These are phyloP conservation scores for Russula compacta DNA, from an alignment of 768 basidiomycete species.

Conservation along the genomic window DNA sequence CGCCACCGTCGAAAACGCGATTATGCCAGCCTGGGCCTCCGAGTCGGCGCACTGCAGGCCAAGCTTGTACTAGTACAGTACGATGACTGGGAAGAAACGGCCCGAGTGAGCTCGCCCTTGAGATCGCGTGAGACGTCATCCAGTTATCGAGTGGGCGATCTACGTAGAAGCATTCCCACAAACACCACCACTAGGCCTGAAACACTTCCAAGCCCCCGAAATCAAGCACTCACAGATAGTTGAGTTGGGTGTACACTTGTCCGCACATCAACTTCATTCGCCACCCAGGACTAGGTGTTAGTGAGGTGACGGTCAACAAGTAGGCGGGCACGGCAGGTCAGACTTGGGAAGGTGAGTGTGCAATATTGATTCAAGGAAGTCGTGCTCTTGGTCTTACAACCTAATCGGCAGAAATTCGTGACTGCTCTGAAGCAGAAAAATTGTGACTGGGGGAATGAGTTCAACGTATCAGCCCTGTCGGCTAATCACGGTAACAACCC, in stretches of 20 bases:
- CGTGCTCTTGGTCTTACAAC: background rate
- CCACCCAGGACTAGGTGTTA: background rate
- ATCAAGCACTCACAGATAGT: too few relatives aligned
- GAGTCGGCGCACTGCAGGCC: background rate
- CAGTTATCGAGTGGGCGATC: too few relatives aligned
- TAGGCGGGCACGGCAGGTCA: background rate
- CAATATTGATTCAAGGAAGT: background rate
- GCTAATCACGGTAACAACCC: background rate
- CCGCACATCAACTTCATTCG: background rate
- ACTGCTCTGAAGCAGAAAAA: too few relatives aligned
- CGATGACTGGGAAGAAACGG: background rate
- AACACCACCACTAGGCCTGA: too few relatives aligned
- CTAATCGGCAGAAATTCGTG: background rate
- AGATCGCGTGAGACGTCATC: too few relatives aligned
- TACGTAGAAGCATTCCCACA: too few relatives aligned
- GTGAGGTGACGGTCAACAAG: background rate
- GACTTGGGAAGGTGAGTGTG: background rate
- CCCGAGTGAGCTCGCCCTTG: background rate
- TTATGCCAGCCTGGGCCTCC: background rate
- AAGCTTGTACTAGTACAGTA: too few relatives aligned
- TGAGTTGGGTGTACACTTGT: background rate
- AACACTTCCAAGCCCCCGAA: too few relatives aligned
- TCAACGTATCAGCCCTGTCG: too few relatives aligned
- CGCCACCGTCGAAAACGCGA: background rate
- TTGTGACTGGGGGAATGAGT: too few relatives aligned